Evolutionary conservation across 306 rosid species (phyloP).

Genomic region (Lathyrus tuberosus): DNA sequence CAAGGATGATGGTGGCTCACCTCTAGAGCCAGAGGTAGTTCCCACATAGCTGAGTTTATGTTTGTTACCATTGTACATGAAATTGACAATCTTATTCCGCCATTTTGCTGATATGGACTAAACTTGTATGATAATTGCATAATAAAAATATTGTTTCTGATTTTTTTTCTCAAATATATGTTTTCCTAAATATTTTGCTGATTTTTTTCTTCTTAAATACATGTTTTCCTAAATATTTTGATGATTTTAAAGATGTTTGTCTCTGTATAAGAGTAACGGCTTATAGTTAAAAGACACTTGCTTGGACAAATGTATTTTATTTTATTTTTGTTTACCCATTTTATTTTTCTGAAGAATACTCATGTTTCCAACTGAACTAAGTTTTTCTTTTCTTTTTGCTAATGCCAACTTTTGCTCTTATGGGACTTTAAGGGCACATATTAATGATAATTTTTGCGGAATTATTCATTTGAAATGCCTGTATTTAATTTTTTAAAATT

Average conservation of each 20-base stretch:
- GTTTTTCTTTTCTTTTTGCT: too few relatives aligned
- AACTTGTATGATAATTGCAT: conserved; percentile 38
- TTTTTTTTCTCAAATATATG: conserved; percentile 5
- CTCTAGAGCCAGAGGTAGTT: conserved; percentile 78
- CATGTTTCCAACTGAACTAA: too few relatives aligned
- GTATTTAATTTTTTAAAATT: too few relatives aligned
- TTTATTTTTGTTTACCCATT: too few relatives aligned
- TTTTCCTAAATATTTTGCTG: background rate
- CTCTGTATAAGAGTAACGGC: background rate
- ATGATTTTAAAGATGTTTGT: background rate
- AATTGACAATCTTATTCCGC: conserved; percentile 26
- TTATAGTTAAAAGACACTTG: background rate
- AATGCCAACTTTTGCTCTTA: too few relatives aligned
- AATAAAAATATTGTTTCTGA: conserved; percentile 21
- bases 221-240: background rate
- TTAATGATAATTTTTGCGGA: too few relatives aligned
- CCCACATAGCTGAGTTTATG: conserved; percentile 51
- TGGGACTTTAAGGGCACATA: too few relatives aligned
- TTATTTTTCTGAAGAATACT: too few relatives aligned
- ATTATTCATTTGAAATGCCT: too few relatives aligned
- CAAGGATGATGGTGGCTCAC: conserved; percentile 64
- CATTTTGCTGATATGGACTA: conserved; percentile 32
- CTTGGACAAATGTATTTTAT: too few relatives aligned
- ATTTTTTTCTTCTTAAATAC: background rate
- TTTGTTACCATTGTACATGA: conserved; percentile 57